Evolutionary conservation across 257 asterid genomes (phyloP).

Genomic region (Solanum bukasovii): DNA sequence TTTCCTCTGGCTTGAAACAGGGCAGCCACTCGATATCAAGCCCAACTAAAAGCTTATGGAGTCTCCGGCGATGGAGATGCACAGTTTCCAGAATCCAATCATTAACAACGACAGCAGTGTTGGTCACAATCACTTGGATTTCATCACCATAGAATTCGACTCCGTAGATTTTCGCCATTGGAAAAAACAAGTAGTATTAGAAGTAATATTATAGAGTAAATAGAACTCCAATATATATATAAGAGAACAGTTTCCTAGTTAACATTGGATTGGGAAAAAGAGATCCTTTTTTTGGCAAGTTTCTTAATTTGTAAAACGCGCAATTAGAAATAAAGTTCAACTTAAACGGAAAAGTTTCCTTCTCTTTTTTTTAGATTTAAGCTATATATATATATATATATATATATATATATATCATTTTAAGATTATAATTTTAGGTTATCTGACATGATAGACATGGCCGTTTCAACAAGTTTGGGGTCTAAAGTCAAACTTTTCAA

Average conservation of each 20-base stretch:
- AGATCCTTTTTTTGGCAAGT: too few relatives aligned
- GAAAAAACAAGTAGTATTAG: background rate
- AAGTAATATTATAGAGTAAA: background rate
- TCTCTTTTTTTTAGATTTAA: too few relatives aligned
- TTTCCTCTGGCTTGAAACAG: background rate
- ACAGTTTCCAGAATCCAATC: background rate
- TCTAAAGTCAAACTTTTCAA: too few relatives aligned
- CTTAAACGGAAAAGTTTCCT: too few relatives aligned
- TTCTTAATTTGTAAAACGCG: too few relatives aligned
- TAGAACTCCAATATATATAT: background rate
- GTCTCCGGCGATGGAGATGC: background rate
- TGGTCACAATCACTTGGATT: background rate
- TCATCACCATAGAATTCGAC: background rate
- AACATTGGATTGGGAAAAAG: background rate
- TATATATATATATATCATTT: too few relatives aligned
- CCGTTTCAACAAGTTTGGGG: too few relatives aligned
- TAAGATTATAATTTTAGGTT: too few relatives aligned
- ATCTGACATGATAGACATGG: too few relatives aligned
- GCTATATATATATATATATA: too few relatives aligned
- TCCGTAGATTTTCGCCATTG: background rate
- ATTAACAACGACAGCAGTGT: background rate
- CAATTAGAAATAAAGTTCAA: too few relatives aligned
- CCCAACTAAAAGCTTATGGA: slow-evolving; percentile 4
- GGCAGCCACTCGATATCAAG: slow-evolving; percentile 21
- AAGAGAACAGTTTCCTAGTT: background rate